These are phyloP conservation scores for Sordariomycetes sp. DNA, from an alignment of 2,329 filamentous ascomycete species.

Conservation along the genomic window DNA sequence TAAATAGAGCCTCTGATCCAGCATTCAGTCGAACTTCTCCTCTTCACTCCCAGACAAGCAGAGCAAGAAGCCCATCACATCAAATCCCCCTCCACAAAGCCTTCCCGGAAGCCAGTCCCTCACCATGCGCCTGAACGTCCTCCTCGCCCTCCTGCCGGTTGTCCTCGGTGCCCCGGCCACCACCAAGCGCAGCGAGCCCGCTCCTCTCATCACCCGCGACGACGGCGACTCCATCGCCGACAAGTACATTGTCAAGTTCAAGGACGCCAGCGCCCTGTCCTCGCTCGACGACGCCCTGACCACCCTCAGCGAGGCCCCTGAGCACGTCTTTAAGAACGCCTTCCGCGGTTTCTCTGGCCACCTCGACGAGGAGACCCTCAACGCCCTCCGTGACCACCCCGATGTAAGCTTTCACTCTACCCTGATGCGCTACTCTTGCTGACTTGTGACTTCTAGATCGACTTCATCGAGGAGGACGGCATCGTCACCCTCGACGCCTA, in stretches of 20 bases:
- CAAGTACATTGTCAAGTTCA: conserved; percentile 53
- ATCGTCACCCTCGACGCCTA: conserved; percentile 10
- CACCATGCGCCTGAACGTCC: conserved; percentile 13
- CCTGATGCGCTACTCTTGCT: neutral
- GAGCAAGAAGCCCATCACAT: neutral
- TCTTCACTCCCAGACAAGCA: conserved; percentile 1
- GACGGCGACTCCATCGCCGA: conserved; percentile 6
- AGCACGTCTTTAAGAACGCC: conserved; percentile 23
- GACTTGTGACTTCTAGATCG: conserved; percentile 16
- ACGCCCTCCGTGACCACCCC: conserved; percentile 28
- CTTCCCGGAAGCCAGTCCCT: neutral
- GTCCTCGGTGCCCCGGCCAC: conserved; percentile 12
- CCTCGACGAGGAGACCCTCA: conserved; percentile 29
- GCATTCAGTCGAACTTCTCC: neutral
- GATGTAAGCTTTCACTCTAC: conserved; percentile 22
- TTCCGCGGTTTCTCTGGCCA: conserved; percentile 31
- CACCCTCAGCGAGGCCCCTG: conserved; percentile 35
- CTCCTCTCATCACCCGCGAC: conserved; percentile 12
- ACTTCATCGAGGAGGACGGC: conserved; percentile 17
- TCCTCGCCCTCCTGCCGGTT: conserved; percentile 13
- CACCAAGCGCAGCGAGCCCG: conserved; percentile 13
- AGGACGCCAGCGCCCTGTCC: conserved; percentile 32
- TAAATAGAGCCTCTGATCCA: neutral
- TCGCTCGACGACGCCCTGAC: conserved; percentile 43
- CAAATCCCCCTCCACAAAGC: neutral